phyloP scores from a whole-genome alignment of 2,329 filamentous ascomycete genomes.

The Ophiostoma montium region DNA sequence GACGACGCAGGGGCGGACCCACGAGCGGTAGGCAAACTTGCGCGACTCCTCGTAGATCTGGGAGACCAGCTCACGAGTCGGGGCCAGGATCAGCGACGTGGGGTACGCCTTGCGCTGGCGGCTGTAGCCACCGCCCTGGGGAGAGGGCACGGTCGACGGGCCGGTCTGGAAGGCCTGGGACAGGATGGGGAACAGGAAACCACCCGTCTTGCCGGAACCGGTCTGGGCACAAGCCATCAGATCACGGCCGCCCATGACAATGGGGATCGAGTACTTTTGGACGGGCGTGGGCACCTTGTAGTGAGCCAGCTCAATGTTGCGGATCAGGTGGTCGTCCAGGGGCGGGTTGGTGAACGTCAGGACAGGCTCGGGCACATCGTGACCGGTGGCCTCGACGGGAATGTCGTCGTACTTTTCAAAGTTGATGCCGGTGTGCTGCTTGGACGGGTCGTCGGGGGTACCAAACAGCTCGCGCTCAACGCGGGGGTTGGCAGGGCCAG shows the following conservation, averaged over 20 bases:
- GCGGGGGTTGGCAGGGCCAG: slow-evolving; percentile 76
- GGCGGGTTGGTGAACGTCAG: slow-evolving; percentile 86
- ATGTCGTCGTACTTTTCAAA: slow-evolving; percentile 99
- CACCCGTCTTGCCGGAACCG: slow-evolving; percentile 98
- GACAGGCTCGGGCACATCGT: slow-evolving; percentile 84
- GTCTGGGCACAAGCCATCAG: slow-evolving; percentile 99
- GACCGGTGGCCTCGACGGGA: slow-evolving; percentile 90
- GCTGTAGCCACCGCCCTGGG: slow-evolving; percentile 57
- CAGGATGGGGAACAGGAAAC: slow-evolving; percentile 97
- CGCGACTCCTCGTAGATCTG: slow-evolving; percentile 96
- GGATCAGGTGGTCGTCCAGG: slow-evolving; percentile 81
- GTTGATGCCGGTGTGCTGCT: slow-evolving; percentile 98
- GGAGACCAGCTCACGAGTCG: slow-evolving; percentile 94
- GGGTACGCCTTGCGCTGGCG: slow-evolving; percentile 97
- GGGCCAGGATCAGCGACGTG: slow-evolving; percentile 87
- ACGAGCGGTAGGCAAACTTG: slow-evolving; percentile 97
- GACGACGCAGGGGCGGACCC: slow-evolving; percentile 96
- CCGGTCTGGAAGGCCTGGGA: slow-evolving; percentile 93
- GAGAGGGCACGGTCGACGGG: slow-evolving; percentile 54
- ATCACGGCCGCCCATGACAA: slow-evolving; percentile 95
- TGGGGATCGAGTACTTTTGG: slow-evolving; percentile 98
- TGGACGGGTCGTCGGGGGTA: slow-evolving; percentile 69
- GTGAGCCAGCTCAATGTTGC: slow-evolving; percentile 84
- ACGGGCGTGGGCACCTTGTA: slow-evolving; percentile 96
- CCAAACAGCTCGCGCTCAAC: slow-evolving; percentile 94